phyloP scores from a whole-genome alignment of 2,329 filamentous ascomycete species.

The Fusarium globosum region DNA sequence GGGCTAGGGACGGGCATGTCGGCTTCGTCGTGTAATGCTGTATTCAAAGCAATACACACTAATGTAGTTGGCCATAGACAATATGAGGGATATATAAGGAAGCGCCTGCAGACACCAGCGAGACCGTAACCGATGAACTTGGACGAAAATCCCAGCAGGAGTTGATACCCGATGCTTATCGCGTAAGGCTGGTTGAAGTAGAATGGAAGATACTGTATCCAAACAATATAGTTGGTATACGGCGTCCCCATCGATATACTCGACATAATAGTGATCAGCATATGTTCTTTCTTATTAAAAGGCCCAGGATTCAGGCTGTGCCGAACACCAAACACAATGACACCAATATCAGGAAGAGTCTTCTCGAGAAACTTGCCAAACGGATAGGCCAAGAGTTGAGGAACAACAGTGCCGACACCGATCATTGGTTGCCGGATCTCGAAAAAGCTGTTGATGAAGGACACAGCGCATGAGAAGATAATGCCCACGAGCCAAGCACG shows the following conservation, averaged over 20 bases:
- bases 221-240: constrained; percentile 62
- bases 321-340: constrained; percentile 59
- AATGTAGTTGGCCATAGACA: constrained; percentile 66
- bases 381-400: constrained; percentile 68
- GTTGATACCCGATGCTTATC: constrained; percentile 60
- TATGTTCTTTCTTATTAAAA: constrained; percentile 71
- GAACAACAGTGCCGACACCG: constrained; percentile 62
- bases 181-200: constrained; percentile 65
- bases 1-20: constrained; percentile 44
- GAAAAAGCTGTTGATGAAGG: constrained; percentile 68
- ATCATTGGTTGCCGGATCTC: constrained; percentile 67
- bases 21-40: constrained; percentile 58
- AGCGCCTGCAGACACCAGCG: constrained; percentile 61
- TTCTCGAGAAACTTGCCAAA: constrained; percentile 62
- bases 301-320: constrained; percentile 65
- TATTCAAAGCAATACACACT: constrained; percentile 61
- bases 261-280: constrained; percentile 70
- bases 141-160: constrained; percentile 61
- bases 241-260: constrained; percentile 64
- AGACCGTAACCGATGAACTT: constrained; percentile 68
- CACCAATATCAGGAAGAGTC: constrained; percentile 60
- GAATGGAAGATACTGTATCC: constrained; percentile 59
- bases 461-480: constrained; percentile 59
- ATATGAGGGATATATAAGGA: constrained; percentile 63
- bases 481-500: constrained; percentile 66